Conservation (phyloP, 225 moss, liverwort and hornwort species). For the Straminergon stramineum region DNA sequence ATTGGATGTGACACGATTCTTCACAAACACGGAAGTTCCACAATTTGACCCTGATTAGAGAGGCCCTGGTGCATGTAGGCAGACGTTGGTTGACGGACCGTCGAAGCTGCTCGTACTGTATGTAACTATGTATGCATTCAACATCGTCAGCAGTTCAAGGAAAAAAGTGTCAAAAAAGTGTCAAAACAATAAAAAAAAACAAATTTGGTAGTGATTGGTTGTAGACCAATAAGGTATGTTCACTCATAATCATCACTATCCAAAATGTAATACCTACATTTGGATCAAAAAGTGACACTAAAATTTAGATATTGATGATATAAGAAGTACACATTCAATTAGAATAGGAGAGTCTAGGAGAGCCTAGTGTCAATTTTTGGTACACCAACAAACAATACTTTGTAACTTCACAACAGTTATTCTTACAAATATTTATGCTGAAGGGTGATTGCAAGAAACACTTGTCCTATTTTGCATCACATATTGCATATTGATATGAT, state of each 20-base stretch:
- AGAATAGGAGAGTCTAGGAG: fast-evolving
- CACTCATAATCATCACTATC: neutral
- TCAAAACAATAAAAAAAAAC: neutral
- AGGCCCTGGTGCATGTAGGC: neutral
- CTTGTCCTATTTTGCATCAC: too few relatives aligned
- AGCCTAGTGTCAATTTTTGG: neutral
- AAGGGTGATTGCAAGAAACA: too few relatives aligned
- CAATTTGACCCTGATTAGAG: neutral
- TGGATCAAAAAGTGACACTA: neutral
- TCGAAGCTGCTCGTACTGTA: neutral
- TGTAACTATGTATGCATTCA: neutral
- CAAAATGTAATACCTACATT: neutral
- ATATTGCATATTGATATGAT: too few relatives aligned
- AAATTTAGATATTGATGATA: neutral
- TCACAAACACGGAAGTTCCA: neutral
- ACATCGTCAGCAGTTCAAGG: neutral
- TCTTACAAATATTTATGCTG: neutral
- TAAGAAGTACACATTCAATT: neutral
- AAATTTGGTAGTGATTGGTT: neutral
- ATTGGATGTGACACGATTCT: neutral
- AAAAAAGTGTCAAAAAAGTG: neutral
- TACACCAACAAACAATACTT: neutral
- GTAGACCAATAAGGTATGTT: neutral
- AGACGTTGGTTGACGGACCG: neutral
- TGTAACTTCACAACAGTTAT: neutral